Evolutionary conservation across 108 stramenopile genomes (phyloP), one percentile per base, ranked within the genome.

Genomic region (Cyclotella cryptica): DNA sequence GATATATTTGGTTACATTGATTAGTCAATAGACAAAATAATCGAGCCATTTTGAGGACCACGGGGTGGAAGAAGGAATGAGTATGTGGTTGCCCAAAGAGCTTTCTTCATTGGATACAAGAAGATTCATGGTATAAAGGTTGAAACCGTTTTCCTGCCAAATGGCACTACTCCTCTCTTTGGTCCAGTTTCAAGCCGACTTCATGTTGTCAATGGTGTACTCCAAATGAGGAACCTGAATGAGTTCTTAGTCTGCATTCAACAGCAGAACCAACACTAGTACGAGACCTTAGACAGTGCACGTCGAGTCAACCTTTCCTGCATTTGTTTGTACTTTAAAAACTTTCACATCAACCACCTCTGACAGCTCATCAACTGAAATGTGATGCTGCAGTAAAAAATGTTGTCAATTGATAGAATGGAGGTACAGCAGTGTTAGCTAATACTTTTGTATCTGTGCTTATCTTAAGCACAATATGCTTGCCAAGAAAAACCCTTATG

Each of bases 121-220:
- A 53, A 70, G n/a, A 15, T 54, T 10, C 69, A 70, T 70, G 69
- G 51, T 18, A 40, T 70, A 18, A 70, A 70, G 24, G 69, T 55
- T 41, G 55, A 70, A 27, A 70, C 69, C 24, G 51, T 70, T 6
- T 27, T 53, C 19, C 26, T 70, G 5, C 52, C 69, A 58, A 70
- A 70, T 70, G 69, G 69, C 18, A 53, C 54, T 12, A 58, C 18
- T 41, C 17, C 49, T 58, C n/a, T 70, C 6, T 70, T 41, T 53
- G 69, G 69, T 70, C 69, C 69, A 19, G 22, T 54, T 10, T 58
- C 55, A 22, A 6, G 29, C 54, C 10, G 52, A 5, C 5, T 18
- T 10, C 10, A 65, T 44, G 64, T 44, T 65, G 42, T 18, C 9
- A 10, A 29, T 10, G 43, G 18, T 44, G 17, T 22, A 44, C 18